Conservation (phyloP, 2,329 filamentous ascomycete species). For the Zymoseptoria crescenta region DNA sequence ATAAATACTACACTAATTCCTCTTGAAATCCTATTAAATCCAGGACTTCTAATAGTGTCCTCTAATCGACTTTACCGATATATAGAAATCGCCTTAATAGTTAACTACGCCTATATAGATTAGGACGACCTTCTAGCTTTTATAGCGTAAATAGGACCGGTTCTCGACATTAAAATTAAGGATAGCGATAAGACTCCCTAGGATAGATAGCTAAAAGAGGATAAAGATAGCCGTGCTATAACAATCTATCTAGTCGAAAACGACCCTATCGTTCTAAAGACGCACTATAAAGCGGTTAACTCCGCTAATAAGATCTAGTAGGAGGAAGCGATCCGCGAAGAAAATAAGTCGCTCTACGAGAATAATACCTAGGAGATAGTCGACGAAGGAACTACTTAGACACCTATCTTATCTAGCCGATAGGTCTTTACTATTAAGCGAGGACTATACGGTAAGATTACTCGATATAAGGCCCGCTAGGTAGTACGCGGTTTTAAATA, state of each 20-base stretch:
- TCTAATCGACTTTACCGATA: too few species aligned
- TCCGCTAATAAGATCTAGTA: background rate
- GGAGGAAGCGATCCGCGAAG: background rate
- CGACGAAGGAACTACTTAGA: background rate
- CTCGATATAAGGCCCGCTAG: slow-evolving; percentile 1
- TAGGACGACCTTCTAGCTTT: too few species aligned
- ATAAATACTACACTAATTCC: too few species aligned
- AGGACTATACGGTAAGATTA: background rate
- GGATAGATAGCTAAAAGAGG: background rate
- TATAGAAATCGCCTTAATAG: too few species aligned
- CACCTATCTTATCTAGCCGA: background rate
- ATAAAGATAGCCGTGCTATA: background rate
- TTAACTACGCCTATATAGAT: too few species aligned
- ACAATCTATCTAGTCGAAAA: background rate
- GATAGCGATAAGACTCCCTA: too few species aligned
- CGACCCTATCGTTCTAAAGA: background rate
- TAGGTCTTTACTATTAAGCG: background rate
- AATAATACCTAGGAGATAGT: background rate
- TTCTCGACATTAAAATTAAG: too few species aligned
- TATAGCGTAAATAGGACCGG: too few species aligned
- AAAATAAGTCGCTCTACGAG: background rate
- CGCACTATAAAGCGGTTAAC: background rate
- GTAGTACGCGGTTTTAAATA: slow-evolving; percentile 1
- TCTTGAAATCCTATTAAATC: background rate
- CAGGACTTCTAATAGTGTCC: background rate